phyloP scores from a whole-genome alignment of 202 grass and related monocot genomes.

The Zoysia matrella region DNA sequence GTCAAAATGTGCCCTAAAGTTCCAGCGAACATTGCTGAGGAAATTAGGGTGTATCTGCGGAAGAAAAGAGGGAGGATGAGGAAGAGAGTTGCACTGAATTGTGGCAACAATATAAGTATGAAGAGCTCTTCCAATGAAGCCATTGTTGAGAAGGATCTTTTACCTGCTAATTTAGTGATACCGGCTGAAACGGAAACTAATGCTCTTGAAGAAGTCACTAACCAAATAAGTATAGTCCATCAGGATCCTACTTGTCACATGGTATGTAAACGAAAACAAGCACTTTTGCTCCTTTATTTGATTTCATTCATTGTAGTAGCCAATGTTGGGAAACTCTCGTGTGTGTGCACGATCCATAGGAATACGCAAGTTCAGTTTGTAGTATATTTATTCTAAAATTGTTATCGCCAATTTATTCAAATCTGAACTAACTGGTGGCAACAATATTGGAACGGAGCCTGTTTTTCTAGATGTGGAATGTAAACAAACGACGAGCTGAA shows the following conservation, averaged over 20 bases:
- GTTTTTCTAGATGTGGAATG: no score
- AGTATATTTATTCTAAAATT: not conserved
- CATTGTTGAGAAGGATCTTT: slow-evolving; percentile 35
- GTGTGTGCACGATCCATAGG: not conserved
- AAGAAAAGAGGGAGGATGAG: slow-evolving; percentile 60
- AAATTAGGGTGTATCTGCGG: slow-evolving; percentile 63
- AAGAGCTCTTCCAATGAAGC: slow-evolving; percentile 42
- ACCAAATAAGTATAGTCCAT: slow-evolving; percentile 40
- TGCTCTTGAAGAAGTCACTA: slow-evolving; percentile 57
- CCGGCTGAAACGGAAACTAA: slow-evolving; percentile 31
- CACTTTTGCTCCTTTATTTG: slow-evolving; percentile 19
- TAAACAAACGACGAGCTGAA: no score
- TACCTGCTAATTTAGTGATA: slow-evolving; percentile 37
- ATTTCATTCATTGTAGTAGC: not conserved
- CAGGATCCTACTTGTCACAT: slow-evolving; percentile 35
- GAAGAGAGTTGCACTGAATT: slow-evolving; percentile 46
- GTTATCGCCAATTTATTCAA: no score
- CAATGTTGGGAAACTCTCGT: not conserved
- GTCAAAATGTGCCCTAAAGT: slow-evolving; percentile 80
- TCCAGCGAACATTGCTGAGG: slow-evolving; percentile 59
- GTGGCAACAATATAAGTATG: slow-evolving; percentile 32
- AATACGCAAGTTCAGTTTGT: not conserved
- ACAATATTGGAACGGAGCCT: no score
- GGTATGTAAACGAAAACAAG: slow-evolving; percentile 47
- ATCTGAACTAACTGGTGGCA: no score